phyloP scores from a whole-genome alignment of 768 basidiomycete species.

The Mycena sanguinolenta region DNA sequence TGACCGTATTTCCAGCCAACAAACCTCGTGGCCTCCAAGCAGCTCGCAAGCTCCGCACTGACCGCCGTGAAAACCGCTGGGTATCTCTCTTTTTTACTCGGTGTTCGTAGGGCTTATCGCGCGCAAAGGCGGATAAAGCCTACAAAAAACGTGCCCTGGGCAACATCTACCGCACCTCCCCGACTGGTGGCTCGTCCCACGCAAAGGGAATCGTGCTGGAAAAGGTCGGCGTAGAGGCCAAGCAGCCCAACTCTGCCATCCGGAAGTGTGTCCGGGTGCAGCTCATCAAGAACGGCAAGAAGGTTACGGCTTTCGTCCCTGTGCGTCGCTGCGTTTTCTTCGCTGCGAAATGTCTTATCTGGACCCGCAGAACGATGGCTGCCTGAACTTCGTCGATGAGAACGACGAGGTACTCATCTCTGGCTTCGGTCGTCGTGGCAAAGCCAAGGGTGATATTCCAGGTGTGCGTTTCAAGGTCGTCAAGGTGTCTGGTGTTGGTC shows the following conservation, averaged over 20 bases:
- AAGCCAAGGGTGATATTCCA: conserved; percentile 99
- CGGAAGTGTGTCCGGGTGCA: conserved; percentile 99
- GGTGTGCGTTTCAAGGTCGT: conserved; percentile 99
- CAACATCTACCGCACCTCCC: conserved; percentile 99
- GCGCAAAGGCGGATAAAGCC: conserved; percentile 89
- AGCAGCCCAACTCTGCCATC: conserved; percentile 99
- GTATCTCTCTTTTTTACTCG: conserved; percentile 58
- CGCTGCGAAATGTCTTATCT: conserved; percentile 9
- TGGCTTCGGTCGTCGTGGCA: conserved; percentile 99
- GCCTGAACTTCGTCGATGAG: conserved; percentile 98
- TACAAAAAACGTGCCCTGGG: conserved; percentile 99
- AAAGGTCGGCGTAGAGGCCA: conserved; percentile 99
- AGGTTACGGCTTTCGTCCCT: conserved; percentile 99
- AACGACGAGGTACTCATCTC: conserved; percentile 99
- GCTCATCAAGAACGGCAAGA: conserved; percentile 99
- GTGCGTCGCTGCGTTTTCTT: conserved; percentile 60
- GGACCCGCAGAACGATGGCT: conserved; percentile 86
- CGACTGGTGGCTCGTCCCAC: conserved; percentile 98
- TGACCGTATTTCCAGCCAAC: conserved; percentile 72
- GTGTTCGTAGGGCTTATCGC: conserved; percentile 23
- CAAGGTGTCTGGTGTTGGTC: conserved; percentile 99
- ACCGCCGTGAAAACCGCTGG: conserved; percentile 97
- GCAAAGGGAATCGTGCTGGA: conserved; percentile 99
- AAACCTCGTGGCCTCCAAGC: conserved; percentile 99
- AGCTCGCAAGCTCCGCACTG: conserved; percentile 96